phyloP scores from a whole-genome alignment of 495 filamentous ascomycete species.

The Podospora australis region DNA sequence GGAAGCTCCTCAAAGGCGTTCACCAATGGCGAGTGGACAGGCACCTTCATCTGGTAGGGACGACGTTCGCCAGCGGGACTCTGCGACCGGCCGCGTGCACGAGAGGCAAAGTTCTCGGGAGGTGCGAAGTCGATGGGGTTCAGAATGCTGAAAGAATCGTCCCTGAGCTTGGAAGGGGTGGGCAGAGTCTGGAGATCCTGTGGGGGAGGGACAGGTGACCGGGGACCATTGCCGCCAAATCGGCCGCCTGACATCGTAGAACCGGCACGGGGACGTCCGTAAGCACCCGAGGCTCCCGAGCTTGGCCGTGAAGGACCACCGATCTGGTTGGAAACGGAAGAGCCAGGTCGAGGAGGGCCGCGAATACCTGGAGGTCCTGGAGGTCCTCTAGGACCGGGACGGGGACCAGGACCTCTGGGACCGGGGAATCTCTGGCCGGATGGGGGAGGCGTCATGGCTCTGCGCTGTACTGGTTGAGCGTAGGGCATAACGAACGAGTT shows the following conservation, averaged over 20 bases:
- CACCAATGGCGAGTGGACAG: constrained; percentile 67
- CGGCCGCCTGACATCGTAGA: constrained; percentile 32
- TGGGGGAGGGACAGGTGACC: constrained; percentile 67
- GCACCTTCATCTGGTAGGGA: constrained; percentile 64
- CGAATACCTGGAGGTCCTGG: constrained; percentile 14
- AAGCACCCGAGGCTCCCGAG: constrained; percentile 59
- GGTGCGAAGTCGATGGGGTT: constrained; percentile 82
- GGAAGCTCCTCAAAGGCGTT: constrained; percentile 83
- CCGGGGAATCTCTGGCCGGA: constrained; percentile 62
- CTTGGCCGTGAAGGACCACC: constrained; percentile 49
- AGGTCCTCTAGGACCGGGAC: constrained; percentile 20
- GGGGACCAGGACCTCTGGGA: constrained; percentile 21
- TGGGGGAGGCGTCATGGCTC: constrained; percentile 96
- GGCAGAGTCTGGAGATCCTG: constrained; percentile 67
- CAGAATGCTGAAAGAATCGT: constrained; percentile 67
- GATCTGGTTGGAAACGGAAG: constrained; percentile 33
- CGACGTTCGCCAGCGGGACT: constrained; percentile 70
- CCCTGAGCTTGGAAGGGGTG: constrained; percentile 77
- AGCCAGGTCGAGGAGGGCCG: constrained; percentile 40
- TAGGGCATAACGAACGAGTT: constrained; percentile 73
- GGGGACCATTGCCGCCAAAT: constrained; percentile 22
- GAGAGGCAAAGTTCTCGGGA: constrained; percentile 59
- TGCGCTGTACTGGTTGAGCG: constrained; percentile 74
- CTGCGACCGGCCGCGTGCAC: constrained; percentile 66
- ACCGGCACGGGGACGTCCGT: constrained; percentile 40